A percentile compares a stretch with the other conserved stretches of the same genome.
Conservation (phyloP, 2,329 filamentous ascomycete genomes). For the Hypoxylon sp. region DNA sequence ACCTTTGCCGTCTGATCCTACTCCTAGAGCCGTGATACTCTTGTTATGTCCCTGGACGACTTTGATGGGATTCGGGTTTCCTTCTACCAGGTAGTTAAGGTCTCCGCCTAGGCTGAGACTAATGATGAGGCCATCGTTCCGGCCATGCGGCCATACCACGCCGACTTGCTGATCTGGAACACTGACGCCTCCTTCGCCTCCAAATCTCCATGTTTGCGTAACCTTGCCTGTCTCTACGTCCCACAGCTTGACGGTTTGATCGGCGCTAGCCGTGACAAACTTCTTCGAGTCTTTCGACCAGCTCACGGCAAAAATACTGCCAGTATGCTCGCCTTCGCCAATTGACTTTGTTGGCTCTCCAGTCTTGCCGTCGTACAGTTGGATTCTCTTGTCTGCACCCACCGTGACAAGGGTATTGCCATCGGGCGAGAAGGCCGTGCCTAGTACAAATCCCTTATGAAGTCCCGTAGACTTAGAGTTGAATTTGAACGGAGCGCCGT, state of each 20-base stretch:
- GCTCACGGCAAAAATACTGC: conserved; percentile 91
- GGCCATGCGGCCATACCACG: conserved; percentile 87
- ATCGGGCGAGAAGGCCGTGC: conserved; percentile 90
- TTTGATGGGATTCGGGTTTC: conserved; percentile 76
- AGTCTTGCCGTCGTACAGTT: conserved; percentile 96
- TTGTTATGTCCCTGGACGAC: conserved; percentile 92
- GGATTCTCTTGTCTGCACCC: conserved; percentile 92
- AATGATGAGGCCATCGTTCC: conserved; percentile 89
- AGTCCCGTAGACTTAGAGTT: conserved; percentile 82
- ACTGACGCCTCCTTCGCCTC: conserved; percentile 78
- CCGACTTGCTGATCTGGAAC: conserved; percentile 92
- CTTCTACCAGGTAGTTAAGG: conserved; percentile 87
- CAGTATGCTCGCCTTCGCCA: conserved; percentile 87
- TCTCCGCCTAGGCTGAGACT: conserved; percentile 90
- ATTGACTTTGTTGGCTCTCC: conserved; percentile 85
- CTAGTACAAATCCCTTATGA: conserved; percentile 92
- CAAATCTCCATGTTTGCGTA: conserved; percentile 87
- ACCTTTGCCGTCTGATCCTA: conserved; percentile 67
- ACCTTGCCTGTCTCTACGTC: conserved; percentile 84
- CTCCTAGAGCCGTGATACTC: conserved; percentile 83
- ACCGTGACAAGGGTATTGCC: conserved; percentile 86
- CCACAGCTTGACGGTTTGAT: conserved; percentile 96
- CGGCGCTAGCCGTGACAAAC: conserved; percentile 91
- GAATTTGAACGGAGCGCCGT: conserved; percentile 97
- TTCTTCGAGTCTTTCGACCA: conserved; percentile 90